phyloP scores from a whole-genome alignment of 2,329 filamentous ascomycete species.

The Pleurostoma richardsiae region DNA sequence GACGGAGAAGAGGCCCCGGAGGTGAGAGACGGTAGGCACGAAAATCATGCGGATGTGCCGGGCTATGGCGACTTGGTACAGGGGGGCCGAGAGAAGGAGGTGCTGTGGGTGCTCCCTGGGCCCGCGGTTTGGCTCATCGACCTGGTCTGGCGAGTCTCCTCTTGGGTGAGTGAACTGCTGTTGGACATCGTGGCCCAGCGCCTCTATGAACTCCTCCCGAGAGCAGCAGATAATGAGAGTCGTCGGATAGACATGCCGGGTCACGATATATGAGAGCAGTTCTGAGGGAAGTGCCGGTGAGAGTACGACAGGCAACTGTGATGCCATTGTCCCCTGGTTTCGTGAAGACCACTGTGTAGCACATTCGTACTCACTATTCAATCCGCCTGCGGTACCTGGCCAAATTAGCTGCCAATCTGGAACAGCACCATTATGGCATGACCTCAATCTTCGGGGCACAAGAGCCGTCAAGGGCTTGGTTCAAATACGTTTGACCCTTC shows the following conservation, averaged over 20 bases:
- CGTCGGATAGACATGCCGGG: slow-evolving; percentile 49
- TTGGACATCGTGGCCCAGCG: slow-evolving; percentile 45
- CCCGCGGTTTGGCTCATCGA: background rate
- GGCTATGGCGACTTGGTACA: slow-evolving; percentile 65
- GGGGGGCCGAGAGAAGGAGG: slow-evolving; percentile 53
- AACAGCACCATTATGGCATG: too few relatives aligned
- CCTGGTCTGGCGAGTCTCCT: background rate
- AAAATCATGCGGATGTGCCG: slow-evolving; percentile 68
- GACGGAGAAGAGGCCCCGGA: slow-evolving; percentile 69
- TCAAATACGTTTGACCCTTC: too few relatives aligned
- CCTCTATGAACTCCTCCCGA: slow-evolving; percentile 57
- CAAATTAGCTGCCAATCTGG: too few relatives aligned
- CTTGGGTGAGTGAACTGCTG: slow-evolving; percentile 11
- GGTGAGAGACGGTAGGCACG: slow-evolving; percentile 67
- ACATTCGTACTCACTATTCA: too few relatives aligned
- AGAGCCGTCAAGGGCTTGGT: too few relatives aligned
- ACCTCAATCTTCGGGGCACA: too few relatives aligned
- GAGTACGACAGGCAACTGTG: slow-evolving; percentile 24
- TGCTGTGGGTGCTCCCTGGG: background rate
- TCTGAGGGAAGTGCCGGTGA: slow-evolving; percentile 51
- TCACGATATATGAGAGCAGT: slow-evolving; percentile 61
- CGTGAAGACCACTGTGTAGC: too few relatives aligned
- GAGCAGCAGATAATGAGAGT: slow-evolving; percentile 68
- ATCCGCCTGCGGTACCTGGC: too few relatives aligned
- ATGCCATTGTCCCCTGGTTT: too few relatives aligned